Percentiles rank a stretch among this genome's conserved stretches.
Conservation (phyloP, 352 stramenopile species). For the Phytopythium oedochilum region DNA sequence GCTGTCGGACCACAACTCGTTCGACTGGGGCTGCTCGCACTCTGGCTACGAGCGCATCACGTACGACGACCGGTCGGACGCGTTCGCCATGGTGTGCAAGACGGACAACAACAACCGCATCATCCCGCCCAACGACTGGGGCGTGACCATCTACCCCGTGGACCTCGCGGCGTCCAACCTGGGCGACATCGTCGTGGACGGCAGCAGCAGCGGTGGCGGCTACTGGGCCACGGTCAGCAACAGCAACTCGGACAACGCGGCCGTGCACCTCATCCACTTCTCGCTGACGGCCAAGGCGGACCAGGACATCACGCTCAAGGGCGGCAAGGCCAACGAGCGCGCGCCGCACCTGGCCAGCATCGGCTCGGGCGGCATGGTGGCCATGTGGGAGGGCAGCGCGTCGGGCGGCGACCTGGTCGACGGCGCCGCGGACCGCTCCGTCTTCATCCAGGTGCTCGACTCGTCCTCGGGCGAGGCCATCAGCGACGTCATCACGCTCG, state of each 20-base stretch:
- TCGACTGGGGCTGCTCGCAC: conserved; percentile 59
- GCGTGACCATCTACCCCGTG: conserved; percentile 52
- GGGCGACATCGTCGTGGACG: conserved; percentile 42
- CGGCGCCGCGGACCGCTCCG: conserved; percentile 17
- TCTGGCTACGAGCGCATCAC: conserved; percentile 55
- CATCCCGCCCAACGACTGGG: conserved; percentile 50
- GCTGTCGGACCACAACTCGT: conserved; percentile 33
- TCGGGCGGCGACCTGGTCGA: conserved; percentile 28
- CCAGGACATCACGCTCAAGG: conserved; percentile 53
- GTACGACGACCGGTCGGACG: conserved; percentile 37
- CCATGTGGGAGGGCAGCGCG: conserved; percentile 42
- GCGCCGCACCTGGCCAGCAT: conserved; percentile 39
- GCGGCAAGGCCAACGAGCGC: conserved; percentile 42
- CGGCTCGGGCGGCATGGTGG: conserved; percentile 32
- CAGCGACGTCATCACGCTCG: conserved; percentile 39
- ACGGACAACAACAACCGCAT: conserved; percentile 72
- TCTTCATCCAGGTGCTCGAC: conserved; percentile 53
- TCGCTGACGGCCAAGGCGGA: conserved; percentile 30
- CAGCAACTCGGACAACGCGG: conserved; percentile 35
- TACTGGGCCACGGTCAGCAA: conserved; percentile 68
- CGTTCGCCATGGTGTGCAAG: conserved; percentile 55
- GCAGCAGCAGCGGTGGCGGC: conserved; percentile 18
- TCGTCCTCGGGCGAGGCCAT: conserved; percentile 30
- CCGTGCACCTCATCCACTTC: conserved; percentile 59
- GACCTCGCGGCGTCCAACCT: conserved; percentile 41